Evolutionary conservation across 257 asterid species (phyloP).

Genomic region (Gentiana dahurica): DNA sequence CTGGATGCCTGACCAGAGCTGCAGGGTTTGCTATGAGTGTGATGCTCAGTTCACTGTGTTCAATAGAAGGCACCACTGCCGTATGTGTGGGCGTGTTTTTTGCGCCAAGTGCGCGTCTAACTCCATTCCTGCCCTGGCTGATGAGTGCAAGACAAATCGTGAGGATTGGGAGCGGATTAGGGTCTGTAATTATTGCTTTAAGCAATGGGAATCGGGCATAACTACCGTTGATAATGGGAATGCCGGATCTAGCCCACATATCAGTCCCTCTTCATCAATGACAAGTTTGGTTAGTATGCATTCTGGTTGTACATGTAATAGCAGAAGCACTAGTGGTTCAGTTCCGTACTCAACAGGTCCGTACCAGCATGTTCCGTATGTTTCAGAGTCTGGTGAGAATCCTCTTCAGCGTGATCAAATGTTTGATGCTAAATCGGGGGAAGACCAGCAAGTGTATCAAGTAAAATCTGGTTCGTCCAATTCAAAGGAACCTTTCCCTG

Average conservation of each 20-base stretch:
- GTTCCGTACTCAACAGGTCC: slow-evolving; percentile 50
- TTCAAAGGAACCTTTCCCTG: slow-evolving; percentile 27
- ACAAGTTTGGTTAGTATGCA: slow-evolving; percentile 58
- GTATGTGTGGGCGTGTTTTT: slow-evolving; percentile 64
- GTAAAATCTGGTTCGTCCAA: slow-evolving; percentile 29
- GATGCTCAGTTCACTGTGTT: slow-evolving; percentile 57
- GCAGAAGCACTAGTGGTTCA: slow-evolving; percentile 62
- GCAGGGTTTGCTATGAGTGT: slow-evolving; percentile 75
- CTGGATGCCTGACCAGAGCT: slow-evolving; percentile 86
- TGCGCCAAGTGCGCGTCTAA: slow-evolving; percentile 60
- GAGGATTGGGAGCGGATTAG: slow-evolving; percentile 57
- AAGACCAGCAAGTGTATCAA: slow-evolving; percentile 26
- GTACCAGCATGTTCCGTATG: slow-evolving; percentile 56
- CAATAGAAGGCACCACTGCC: slow-evolving; percentile 73
- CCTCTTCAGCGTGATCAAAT: slow-evolving; percentile 29
- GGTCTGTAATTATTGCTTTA: slow-evolving; percentile 68
- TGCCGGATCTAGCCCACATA: slow-evolving; percentile 31
- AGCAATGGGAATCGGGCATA: slow-evolving; percentile 48
- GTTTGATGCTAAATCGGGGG: slow-evolving; percentile 25
- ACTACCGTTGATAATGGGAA: slow-evolving; percentile 25
- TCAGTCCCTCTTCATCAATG: slow-evolving; percentile 51
- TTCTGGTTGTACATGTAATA: slow-evolving; percentile 55
- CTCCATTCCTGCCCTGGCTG: slow-evolving; percentile 40
- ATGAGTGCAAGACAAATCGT: slow-evolving; percentile 30
- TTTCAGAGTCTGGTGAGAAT: slow-evolving; percentile 21